phyloP scores from a whole-genome alignment of 495 filamentous ascomycete species.

The Penicillium pancosmium region DNA sequence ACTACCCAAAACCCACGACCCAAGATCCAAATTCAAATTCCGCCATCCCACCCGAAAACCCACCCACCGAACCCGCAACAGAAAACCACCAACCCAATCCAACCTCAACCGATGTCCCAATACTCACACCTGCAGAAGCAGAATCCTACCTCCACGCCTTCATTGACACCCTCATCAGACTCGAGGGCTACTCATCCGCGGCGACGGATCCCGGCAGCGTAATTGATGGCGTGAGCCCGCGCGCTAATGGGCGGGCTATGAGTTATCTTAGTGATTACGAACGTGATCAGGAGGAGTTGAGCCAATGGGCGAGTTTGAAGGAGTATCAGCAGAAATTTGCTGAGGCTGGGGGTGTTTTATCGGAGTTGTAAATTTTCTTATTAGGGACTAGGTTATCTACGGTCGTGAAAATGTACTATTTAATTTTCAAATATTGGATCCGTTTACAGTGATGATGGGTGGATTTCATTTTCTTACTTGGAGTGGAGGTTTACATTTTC shows the following conservation, averaged over 20 bases:
- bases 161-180: constrained; percentile 67
- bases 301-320: constrained; percentile 72
- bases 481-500: too few species aligned
- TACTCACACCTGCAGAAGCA: constrained; percentile 47
- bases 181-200: constrained; percentile 53
- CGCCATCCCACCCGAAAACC: constrained; percentile 12
- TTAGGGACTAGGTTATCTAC: too few species aligned
- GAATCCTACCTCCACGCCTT: constrained; percentile 69
- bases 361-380: constrained; percentile 23
- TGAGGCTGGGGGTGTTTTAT: constrained; percentile 60
- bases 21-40: constrained; percentile 16
- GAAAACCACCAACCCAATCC: constrained; percentile 7
- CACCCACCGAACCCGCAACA: constrained; percentile 10
- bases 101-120: constrained; percentile 30
- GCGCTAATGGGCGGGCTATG: constrained; percentile 37
- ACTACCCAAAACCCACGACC: constrained; percentile 26
- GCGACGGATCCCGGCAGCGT: constrained; percentile 15
- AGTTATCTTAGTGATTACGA: constrained; percentile 50
- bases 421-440: too few species aligned
- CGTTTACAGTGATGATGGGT: too few species aligned
- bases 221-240: constrained; percentile 26
- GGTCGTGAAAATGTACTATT: too few species aligned
- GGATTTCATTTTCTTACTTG: too few species aligned
- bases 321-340: constrained; percentile 72
- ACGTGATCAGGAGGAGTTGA: constrained; percentile 73